Evolutionary conservation across 768 basidiomycete genomes (phyloP).

Genomic region (Trametes gibbosa): DNA sequence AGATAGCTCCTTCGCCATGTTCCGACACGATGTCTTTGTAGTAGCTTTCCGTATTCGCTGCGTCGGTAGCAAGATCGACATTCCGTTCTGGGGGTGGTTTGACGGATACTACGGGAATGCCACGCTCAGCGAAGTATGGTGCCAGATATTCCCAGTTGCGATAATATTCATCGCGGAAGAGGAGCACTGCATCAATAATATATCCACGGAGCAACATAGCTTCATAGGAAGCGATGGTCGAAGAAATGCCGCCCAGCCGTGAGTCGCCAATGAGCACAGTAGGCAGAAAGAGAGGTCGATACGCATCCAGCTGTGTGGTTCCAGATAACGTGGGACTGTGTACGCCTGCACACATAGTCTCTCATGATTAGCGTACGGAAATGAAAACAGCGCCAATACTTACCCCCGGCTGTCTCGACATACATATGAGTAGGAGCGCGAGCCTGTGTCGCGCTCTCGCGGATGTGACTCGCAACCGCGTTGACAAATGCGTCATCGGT

Average conservation of each 20-base stretch:
- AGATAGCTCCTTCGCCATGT: conserved; percentile 38
- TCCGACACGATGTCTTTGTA: conserved; percentile 52
- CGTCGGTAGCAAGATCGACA: conserved; percentile 45
- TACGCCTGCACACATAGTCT: conserved; percentile 54
- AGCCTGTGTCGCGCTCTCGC: conserved; percentile 41
- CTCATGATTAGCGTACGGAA: background rate
- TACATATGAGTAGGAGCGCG: conserved; percentile 57
- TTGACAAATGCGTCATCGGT: conserved; percentile 66
- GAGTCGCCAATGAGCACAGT: conserved; percentile 86
- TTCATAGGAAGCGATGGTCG: conserved; percentile 91
- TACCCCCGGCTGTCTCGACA: conserved; percentile 95
- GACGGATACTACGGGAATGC: conserved; percentile 51
- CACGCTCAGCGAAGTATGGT: conserved; percentile 76
- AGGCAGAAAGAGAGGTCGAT: conserved; percentile 84
- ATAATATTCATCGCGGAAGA: conserved; percentile 87
- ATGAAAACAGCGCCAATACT: conserved; percentile 31
- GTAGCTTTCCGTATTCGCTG: conserved; percentile 60
- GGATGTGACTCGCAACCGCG: conserved; percentile 63
- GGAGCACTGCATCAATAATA: conserved; percentile 76
- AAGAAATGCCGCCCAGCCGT: conserved; percentile 90
- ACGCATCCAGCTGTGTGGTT: conserved; percentile 79
- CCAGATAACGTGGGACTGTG: conserved; percentile 88
- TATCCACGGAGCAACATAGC: conserved; percentile 89
- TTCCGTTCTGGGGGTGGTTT: conserved; percentile 56
- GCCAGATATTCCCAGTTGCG: conserved; percentile 81